Conservation (phyloP, 2,329 filamentous ascomycete genomes). For the Biscogniauxia sp. region DNA sequence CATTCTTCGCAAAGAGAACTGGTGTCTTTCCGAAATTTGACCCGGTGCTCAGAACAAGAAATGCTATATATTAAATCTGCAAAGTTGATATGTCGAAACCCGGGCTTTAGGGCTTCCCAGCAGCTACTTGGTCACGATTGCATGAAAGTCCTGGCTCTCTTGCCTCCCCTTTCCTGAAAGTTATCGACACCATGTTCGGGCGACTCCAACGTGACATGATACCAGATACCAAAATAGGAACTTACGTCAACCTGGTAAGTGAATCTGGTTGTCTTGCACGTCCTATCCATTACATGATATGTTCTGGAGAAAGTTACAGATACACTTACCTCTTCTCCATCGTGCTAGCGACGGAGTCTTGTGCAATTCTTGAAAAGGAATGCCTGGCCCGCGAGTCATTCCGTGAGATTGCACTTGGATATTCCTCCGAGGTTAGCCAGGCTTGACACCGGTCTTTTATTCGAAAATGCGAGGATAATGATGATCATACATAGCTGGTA, state of each 20-base stretch:
- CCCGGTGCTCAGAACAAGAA: background rate
- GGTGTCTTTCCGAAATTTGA: background rate
- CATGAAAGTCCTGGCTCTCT: background rate
- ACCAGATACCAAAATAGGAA: background rate
- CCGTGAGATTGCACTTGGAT: background rate
- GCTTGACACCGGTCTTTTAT: background rate
- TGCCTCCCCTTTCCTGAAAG: background rate
- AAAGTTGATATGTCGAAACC: background rate
- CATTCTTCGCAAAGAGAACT: background rate
- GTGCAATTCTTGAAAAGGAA: background rate
- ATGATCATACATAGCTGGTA: background rate
- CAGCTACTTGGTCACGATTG: background rate
- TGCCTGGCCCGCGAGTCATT: background rate
- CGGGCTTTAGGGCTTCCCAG: background rate
- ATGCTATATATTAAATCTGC: background rate
- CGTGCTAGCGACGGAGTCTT: background rate
- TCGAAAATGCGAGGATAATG: background rate
- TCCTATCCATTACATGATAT: background rate
- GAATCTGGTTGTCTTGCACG: background rate
- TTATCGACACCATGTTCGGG: background rate
- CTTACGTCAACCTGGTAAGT: background rate
- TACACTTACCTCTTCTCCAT: background rate
- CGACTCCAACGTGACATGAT: background rate
- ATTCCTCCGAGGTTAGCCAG: background rate
- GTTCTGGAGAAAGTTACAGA: background rate